A percentile compares a stretch with the other conserved stretches of the same genome.
Evolutionary conservation across 2,329 filamentous ascomycete genomes (phyloP).

Genomic region (Paraphaeosphaeria sporulosa): DNA sequence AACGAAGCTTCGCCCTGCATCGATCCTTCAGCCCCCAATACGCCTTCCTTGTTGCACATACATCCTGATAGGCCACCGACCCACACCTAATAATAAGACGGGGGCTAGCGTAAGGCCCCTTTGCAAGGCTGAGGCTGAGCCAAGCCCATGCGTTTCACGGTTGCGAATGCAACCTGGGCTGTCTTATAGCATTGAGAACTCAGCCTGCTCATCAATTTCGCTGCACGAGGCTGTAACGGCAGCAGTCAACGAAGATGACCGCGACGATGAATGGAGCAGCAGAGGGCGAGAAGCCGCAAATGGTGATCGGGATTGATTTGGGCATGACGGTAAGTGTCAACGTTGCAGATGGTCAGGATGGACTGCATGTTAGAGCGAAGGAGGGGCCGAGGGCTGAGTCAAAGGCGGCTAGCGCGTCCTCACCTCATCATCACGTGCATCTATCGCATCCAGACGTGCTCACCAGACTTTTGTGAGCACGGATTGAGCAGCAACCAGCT

Average conservation of each 20-base stretch:
- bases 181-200: slow-evolving; percentile 18
- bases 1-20: not conserved
- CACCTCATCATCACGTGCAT: slow-evolving; percentile 14
- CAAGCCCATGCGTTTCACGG: slow-evolving; percentile 9
- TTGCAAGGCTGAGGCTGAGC: slow-evolving; percentile 33
- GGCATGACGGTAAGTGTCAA: slow-evolving; percentile 48
- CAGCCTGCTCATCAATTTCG: slow-evolving; percentile 3
- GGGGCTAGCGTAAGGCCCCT: slow-evolving; percentile 4
- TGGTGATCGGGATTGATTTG: slow-evolving; percentile 45
- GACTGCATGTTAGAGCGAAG: slow-evolving; percentile 1
- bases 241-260: slow-evolving; percentile 19
- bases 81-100: slow-evolving; percentile 5
- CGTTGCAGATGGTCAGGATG: not conserved
- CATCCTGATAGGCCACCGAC: not conserved
- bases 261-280: slow-evolving; percentile 18
- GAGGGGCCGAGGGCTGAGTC: not conserved
- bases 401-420: not conserved
- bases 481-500: not conserved
- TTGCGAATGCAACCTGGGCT: slow-evolving; percentile 13
- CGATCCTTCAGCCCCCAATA: slow-evolving; percentile 12
- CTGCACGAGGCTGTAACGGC: slow-evolving; percentile 10
- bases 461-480: not conserved
- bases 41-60: not conserved
- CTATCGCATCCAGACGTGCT: too few relatives aligned
- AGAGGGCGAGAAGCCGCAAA: slow-evolving; percentile 35